Conservation (phyloP, 306 rosid genomes). For the Phaseolus lunatus region DNA sequence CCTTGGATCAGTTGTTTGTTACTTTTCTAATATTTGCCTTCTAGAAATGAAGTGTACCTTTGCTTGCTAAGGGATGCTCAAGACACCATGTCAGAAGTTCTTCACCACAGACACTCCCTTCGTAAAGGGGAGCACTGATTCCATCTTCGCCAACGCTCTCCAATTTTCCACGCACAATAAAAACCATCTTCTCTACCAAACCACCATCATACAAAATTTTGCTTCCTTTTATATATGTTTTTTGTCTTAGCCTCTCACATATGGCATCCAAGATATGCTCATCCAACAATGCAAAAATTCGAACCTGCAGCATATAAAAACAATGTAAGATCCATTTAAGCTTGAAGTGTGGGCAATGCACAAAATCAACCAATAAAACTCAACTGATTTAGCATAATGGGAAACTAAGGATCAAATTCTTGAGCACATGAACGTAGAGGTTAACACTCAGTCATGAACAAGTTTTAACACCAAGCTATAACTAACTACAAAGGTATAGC, state of each 20-base stretch:
- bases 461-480: background rate
- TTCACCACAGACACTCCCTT: conserved; percentile 90
- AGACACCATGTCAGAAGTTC: conserved; percentile 92
- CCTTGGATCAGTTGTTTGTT: background rate
- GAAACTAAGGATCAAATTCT: conserved; percentile 6
- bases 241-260: conserved; percentile 77
- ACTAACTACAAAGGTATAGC: background rate
- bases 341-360: background rate
- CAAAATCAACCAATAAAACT: background rate
- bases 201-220: conserved; percentile 63
- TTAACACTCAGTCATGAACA: background rate
- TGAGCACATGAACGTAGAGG: background rate
- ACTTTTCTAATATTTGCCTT: background rate
- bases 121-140: conserved; percentile 60
- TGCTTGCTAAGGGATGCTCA: conserved; percentile 74
- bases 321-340: background rate
- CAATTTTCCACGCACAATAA: conserved; percentile 83
- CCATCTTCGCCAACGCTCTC: conserved; percentile 79
- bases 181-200: conserved; percentile 82
- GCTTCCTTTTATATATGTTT: conserved; percentile 83
- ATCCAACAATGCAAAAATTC: conserved; percentile 79
- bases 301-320: conserved; percentile 58
- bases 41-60: conserved; percentile 54
- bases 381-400: background rate
- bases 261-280: conserved; percentile 80